phyloP scores from a whole-genome alignment of 352 stramenopile genomes.

The Phytopythium kandeliae region DNA sequence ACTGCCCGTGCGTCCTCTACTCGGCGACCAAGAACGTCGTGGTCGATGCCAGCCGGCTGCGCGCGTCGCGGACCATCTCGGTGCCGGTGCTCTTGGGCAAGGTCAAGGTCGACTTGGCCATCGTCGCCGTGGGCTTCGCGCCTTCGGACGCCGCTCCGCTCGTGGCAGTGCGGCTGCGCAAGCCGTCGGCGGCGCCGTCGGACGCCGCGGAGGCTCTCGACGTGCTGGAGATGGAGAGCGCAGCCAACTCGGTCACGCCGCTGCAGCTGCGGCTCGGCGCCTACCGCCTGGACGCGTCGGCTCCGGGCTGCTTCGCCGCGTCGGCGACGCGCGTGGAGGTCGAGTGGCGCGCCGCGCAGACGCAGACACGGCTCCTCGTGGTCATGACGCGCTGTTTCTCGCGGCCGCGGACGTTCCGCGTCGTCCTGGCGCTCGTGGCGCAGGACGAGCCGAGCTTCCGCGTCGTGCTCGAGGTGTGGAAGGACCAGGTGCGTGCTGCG shows the following conservation, averaged over 20 bases:
- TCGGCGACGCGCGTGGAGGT: conserved; percentile 19
- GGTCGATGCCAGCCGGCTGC: conserved; percentile 53
- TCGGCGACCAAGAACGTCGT: conserved; percentile 64
- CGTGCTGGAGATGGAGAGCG: conserved; percentile 9
- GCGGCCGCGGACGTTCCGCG: conserved; percentile 16
- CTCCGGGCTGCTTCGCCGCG: conserved; percentile 18
- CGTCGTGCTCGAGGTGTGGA: conserved; percentile 35
- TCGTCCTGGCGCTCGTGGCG: conserved; percentile 50
- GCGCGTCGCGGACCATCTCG: conserved; percentile 33
- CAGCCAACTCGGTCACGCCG: conserved; percentile 15
- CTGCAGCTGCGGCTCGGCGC: conserved; percentile 41
- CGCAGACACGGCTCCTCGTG: conserved; percentile 19
- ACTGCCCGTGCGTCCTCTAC: conserved; percentile 60
- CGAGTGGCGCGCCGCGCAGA: conserved; percentile 24
- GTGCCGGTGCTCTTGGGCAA: conserved; percentile 59
- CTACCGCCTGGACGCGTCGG: conserved; percentile 27
- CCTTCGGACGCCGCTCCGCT: conserved; percentile 4
- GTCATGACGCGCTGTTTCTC: conserved; percentile 32
- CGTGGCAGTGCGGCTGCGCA: neutral
- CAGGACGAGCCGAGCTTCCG: conserved; percentile 23
- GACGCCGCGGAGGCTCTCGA: neutral
- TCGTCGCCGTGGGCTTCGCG: conserved; percentile 2
- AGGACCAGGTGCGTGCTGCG: conserved; percentile 29
- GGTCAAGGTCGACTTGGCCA: conserved; percentile 26
- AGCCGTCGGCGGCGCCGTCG: neutral